Evolutionary conservation across 2,329 filamentous ascomycete genomes (phyloP).

Genomic region (Phoma sp.): DNA sequence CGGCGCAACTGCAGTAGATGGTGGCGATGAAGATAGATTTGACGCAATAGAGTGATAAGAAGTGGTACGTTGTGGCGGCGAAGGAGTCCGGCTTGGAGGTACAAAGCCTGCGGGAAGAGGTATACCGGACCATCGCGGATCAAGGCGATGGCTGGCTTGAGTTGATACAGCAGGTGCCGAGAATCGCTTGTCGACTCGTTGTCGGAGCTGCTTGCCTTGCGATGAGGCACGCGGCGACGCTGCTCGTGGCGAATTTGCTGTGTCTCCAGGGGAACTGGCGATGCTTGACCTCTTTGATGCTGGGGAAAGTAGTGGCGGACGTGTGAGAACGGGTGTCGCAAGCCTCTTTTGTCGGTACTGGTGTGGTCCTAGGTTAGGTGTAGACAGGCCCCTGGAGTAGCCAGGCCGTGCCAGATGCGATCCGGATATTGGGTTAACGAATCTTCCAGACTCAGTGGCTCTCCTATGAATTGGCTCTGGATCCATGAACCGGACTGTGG

Average conservation of each 20-base stretch:
- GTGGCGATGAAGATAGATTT: constrained; percentile 23
- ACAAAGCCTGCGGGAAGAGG: constrained; percentile 25
- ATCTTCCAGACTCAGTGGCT: constrained; percentile 1
- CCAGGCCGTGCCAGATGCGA: constrained; percentile 1
- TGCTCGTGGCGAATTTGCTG: constrained; percentile 1
- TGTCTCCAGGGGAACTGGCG: neutral
- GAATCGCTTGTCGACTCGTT: constrained; percentile 21
- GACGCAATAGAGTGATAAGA: constrained; percentile 31
- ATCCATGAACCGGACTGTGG: constrained; percentile 34
- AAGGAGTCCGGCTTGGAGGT: constrained; percentile 14
- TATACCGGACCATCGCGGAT: constrained; percentile 23
- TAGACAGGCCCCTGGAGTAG: constrained; percentile 14
- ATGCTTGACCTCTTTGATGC: constrained; percentile 7
- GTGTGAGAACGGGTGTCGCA: constrained; percentile 4
- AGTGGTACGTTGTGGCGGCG: constrained; percentile 19
- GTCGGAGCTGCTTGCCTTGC: constrained; percentile 11
- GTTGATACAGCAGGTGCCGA: constrained; percentile 16
- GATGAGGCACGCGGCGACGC: constrained; percentile 7
- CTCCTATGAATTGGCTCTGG: constrained; percentile 21
- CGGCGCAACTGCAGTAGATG: constrained; percentile 20
- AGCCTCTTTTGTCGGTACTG: constrained; percentile 13
- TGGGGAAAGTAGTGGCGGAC: constrained; percentile 7
- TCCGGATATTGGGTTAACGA: neutral
- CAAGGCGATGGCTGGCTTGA: constrained; percentile 17
- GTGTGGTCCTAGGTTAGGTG: constrained; percentile 12